Conservation (phyloP, 345 rosid species). For the Barbarea vulgaris region DNA sequence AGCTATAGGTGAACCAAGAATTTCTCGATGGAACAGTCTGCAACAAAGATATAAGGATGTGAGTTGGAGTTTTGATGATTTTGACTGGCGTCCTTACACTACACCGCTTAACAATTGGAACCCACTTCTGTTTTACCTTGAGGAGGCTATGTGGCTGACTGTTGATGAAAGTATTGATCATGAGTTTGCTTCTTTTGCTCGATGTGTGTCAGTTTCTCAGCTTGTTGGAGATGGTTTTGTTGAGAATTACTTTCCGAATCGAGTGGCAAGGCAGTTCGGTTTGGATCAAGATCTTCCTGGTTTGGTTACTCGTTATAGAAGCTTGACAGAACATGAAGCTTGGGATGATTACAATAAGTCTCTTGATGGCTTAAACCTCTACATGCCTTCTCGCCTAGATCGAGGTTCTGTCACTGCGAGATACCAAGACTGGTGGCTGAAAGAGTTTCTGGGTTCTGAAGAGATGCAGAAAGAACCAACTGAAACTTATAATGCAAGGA, state of each 20-base stretch:
- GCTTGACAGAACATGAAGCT: conserved; percentile 23
- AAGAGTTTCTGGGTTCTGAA: not conserved
- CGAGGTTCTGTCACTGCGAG: conserved; percentile 44
- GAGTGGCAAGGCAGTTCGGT: conserved; percentile 68
- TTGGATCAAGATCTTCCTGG: conserved; percentile 57
- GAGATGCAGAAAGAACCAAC: conserved; percentile 12
- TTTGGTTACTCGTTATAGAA: conserved; percentile 4
- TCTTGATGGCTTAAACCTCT: conserved; percentile 34
- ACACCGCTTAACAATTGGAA: conserved; percentile 31
- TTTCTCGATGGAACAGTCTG: conserved; percentile 36
- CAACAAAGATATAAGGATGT: conserved; percentile 1
- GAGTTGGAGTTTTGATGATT: conserved; percentile 36
- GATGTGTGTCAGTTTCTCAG: conserved; percentile 43
- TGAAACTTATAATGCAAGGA: conserved; percentile 5
- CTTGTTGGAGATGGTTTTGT: conserved; percentile 50
- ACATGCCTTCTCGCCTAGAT: conserved; percentile 48
- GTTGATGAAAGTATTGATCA: conserved; percentile 35
- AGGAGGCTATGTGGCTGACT: conserved; percentile 37
- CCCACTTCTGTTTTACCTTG: conserved; percentile 35
- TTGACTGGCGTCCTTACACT: conserved; percentile 58
- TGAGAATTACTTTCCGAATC: conserved; percentile 51
- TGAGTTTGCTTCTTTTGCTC: conserved; percentile 39
- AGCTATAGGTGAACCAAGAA: conserved; percentile 39
- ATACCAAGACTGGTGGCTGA: conserved; percentile 56
- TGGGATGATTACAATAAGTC: conserved; percentile 44